Conservation (phyloP, 176 grass and related monocot genomes). For the Pharus latifolius region DNA sequence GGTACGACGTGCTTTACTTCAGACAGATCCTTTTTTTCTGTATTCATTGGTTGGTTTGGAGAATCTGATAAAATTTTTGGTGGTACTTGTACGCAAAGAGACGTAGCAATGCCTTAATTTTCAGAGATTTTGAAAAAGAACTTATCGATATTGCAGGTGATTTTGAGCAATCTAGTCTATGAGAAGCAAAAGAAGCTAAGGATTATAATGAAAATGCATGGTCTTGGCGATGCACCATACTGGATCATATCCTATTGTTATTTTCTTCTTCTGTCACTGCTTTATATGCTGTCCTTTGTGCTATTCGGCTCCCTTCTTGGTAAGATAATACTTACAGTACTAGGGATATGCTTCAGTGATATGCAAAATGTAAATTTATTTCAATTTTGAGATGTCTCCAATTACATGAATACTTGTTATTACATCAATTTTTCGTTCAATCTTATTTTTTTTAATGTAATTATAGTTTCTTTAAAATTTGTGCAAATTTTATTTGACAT, state of each 20-base stretch:
- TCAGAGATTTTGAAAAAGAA: too few species aligned
- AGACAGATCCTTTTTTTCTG: not conserved
- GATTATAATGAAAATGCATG: conserved; percentile 89
- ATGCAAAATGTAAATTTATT: not conserved
- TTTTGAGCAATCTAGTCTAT: conserved; percentile 54
- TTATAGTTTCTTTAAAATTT: not conserved
- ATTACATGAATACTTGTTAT: not conserved
- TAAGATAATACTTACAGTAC: conserved; percentile 19
- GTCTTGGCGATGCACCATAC: conserved; percentile 55
- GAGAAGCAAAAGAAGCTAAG: conserved; percentile 84
- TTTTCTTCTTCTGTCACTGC: conserved; percentile 54
- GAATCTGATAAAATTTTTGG: not conserved
- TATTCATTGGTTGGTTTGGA: not conserved
- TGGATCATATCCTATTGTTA: conserved; percentile 70
- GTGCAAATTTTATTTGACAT: not conserved
- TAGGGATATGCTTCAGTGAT: not conserved
- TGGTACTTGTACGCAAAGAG: too few species aligned
- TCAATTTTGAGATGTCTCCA: not conserved
- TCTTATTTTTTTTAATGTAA: not conserved
- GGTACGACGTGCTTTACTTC: conserved; percentile 7
- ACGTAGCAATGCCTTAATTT: too few species aligned
- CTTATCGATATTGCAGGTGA: conserved; percentile 35
- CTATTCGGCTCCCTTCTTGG: conserved; percentile 53
- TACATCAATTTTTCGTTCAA: not conserved
- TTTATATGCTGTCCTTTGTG: conserved; percentile 61